A percentile compares a stretch with the other conserved stretches of the same genome.
These are phyloP conservation scores for Yarrowia yakushimensis DNA, from an alignment of 805 yeast species.

Conservation along the genomic window DNA sequence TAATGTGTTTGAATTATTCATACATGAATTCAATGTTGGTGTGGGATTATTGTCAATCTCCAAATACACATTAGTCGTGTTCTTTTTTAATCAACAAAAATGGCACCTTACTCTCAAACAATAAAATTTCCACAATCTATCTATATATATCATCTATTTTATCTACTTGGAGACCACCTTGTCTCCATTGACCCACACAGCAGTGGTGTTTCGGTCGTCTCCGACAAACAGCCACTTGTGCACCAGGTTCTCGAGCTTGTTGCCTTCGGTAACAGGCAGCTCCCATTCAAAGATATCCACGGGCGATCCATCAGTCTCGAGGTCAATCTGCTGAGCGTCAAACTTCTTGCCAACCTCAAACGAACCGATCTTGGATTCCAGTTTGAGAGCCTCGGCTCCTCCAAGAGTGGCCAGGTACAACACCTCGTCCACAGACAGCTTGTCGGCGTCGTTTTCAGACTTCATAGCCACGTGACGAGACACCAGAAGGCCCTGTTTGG, in stretches of 20 bases:
- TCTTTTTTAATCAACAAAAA: too few species aligned
- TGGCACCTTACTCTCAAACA: too few species aligned
- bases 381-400: constrained; percentile 73
- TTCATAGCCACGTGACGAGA: constrained; percentile 69
- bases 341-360: constrained; percentile 76
- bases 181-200: constrained; percentile 82
- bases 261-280: constrained; percentile 30
- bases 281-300: constrained; percentile 80
- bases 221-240: constrained; percentile 93
- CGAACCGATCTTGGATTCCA: constrained; percentile 58
- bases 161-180: constrained; percentile 40
- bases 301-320: constrained; percentile 51
- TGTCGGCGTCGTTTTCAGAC: constrained; percentile 44
- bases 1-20: too few species aligned
- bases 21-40: too few species aligned
- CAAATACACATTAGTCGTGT: too few species aligned
- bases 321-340: constrained; percentile 77
- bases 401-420: constrained; percentile 82
- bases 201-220: constrained; percentile 81
- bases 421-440: constrained; percentile 65
- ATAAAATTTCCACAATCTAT: not conserved
- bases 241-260: constrained; percentile 41
- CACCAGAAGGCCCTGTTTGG: constrained; percentile 67
- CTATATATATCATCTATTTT: not conserved
- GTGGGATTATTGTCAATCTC: too few species aligned